Percentiles rank a stretch among this genome's conserved stretches.
These are phyloP conservation scores for Coprinellus aureogranulatus DNA, from an alignment of 768 basidiomycete species.

Conservation along the genomic window DNA sequence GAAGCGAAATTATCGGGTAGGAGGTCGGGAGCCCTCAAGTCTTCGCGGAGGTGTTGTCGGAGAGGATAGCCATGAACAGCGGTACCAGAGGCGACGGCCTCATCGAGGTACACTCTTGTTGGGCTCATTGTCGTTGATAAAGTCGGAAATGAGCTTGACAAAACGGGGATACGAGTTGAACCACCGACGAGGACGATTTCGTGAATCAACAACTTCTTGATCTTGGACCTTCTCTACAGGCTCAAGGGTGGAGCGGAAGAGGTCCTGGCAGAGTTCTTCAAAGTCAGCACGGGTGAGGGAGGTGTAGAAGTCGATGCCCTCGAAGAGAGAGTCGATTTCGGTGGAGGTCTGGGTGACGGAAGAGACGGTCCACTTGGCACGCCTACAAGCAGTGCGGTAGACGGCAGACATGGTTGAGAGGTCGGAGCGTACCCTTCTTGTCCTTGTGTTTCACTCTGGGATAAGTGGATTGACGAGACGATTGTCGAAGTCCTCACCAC, in stretches of 20 bases:
- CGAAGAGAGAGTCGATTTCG: constrained; percentile 88
- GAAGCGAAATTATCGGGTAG: constrained; percentile 10
- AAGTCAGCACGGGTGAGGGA: constrained; percentile 92
- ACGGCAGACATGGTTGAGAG: constrained; percentile 85
- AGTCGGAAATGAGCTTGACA: constrained; percentile 94
- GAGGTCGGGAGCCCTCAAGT: constrained; percentile 6
- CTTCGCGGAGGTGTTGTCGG: constrained; percentile 83
- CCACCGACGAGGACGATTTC: constrained; percentile 97
- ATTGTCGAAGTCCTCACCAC: constrained; percentile 96
- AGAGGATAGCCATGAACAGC: constrained; percentile 97
- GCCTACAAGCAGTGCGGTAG: constrained; percentile 96
- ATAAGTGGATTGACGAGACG: constrained; percentile 94
- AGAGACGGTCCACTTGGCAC: constrained; percentile 89
- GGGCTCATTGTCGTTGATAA: constrained; percentile 97
- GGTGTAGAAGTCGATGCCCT: constrained; percentile 94
- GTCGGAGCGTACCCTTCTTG: constrained; percentile 40
- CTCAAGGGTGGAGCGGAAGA: constrained; percentile 85
- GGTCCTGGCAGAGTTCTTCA: constrained; percentile 84
- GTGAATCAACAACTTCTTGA: constrained; percentile 91
- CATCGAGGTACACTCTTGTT: constrained; percentile 99
- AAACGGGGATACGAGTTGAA: constrained; percentile 96
- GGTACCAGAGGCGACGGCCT: constrained; percentile 97
- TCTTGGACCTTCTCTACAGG: constrained; percentile 54
- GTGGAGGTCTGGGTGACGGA: constrained; percentile 69
- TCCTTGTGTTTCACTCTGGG: constrained; percentile 88